A percentile compares a stretch with the other conserved stretches of the same genome.
phyloP scores from a whole-genome alignment of 2,329 filamentous ascomycete species.

The Zalaria obscura region DNA sequence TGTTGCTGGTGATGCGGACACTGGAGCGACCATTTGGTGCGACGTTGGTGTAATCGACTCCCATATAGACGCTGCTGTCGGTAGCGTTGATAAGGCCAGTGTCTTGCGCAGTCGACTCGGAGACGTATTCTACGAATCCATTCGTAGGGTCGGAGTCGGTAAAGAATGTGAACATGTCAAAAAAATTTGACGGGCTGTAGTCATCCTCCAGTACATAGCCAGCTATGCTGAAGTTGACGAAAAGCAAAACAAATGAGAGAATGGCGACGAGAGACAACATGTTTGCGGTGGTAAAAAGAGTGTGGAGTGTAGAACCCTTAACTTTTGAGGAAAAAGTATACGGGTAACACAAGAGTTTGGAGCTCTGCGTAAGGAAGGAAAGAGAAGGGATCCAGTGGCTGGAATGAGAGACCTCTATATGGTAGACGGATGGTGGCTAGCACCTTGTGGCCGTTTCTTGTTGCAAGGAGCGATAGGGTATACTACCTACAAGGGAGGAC shows the following conservation, averaged over 20 bases:
- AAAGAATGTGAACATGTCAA: slow-evolving; percentile 12
- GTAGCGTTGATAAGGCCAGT: slow-evolving; percentile 12
- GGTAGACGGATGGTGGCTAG: neutral
- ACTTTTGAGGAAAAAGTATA: neutral
- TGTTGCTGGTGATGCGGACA: slow-evolving; percentile 54
- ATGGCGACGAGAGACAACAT: slow-evolving; percentile 5
- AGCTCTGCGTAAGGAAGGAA: neutral
- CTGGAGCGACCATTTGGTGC: slow-evolving; percentile 48
- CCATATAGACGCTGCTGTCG: slow-evolving; percentile 14
- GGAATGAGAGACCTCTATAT: neutral
- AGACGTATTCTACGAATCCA: slow-evolving; percentile 20
- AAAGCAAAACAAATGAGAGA: slow-evolving; percentile 28
- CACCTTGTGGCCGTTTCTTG: slow-evolving; percentile 3
- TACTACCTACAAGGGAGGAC: neutral
- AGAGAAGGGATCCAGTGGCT: neutral
- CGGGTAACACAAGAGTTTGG: neutral
- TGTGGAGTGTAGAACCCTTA: neutral
- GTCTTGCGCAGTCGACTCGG: slow-evolving; percentile 13
- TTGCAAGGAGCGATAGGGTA: slow-evolving; percentile 4
- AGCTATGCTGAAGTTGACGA: slow-evolving; percentile 9
- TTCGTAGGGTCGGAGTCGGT: slow-evolving; percentile 22
- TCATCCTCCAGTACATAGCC: slow-evolving; percentile 11
- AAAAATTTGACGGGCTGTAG: slow-evolving; percentile 9
- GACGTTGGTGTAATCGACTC: slow-evolving; percentile 22
- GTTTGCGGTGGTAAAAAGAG: slow-evolving; percentile 3